These are phyloP conservation scores for Dryadomyces quercus-mongolicae DNA, from an alignment of 2,329 filamentous ascomycete species.

Conservation along the genomic window DNA sequence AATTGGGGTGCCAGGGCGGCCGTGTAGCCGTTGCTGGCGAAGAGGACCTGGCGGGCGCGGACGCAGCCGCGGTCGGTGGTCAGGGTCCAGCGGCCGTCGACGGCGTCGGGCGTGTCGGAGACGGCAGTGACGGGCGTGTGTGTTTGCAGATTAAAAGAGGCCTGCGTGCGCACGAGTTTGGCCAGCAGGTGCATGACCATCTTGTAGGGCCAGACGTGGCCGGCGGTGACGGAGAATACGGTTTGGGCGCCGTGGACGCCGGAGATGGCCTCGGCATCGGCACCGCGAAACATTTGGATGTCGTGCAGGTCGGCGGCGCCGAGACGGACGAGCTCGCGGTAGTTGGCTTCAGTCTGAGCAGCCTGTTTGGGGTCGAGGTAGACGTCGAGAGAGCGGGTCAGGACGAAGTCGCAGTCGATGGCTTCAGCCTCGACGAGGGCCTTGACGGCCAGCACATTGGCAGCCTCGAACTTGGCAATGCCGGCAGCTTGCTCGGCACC, in stretches of 20 bases:
- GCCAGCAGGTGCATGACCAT: constrained; percentile 1
- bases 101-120: neutral
- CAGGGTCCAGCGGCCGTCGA: constrained; percentile 7
- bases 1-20: constrained; percentile 14
- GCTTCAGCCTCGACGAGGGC: constrained; percentile 4
- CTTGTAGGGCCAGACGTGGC: constrained; percentile 7
- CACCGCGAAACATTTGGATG: neutral
- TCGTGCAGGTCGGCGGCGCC: neutral
- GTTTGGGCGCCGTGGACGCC: neutral
- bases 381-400: constrained; percentile 19
- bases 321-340: neutral
- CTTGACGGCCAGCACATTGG: constrained; percentile 8
- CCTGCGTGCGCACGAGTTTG: no score
- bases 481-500: constrained; percentile 1
- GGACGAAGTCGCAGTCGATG: constrained; percentile 8
- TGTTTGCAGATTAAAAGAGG: constrained; percentile 7
- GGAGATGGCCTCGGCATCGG: neutral
- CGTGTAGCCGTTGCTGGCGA: constrained; percentile 20
- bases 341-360: neutral
- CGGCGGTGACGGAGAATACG: constrained; percentile 2
- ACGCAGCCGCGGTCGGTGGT: constrained; percentile 14
- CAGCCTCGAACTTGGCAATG: constrained; percentile 9
- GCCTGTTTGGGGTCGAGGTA: constrained; percentile 17
- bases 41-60: constrained; percentile 12
- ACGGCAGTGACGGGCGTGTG: constrained; percentile 6